Base-by-base conservation (phyloP, 306 rosid species). In the Coriaria nepalensis region DNA sequence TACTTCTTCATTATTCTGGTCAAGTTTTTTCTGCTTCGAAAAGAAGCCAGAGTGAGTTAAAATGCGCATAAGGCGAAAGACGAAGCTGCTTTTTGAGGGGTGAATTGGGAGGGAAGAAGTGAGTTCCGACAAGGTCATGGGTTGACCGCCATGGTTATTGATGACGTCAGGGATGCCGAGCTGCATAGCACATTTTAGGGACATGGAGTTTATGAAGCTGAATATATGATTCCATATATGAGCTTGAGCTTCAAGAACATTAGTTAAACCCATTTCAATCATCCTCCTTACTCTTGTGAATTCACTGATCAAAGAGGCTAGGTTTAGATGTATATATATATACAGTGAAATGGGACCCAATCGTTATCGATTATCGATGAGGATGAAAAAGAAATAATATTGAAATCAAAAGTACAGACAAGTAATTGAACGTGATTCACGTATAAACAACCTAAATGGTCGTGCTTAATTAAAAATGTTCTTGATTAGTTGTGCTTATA, bases 151-250 rank as follows among this genome's bases (percentile, higher is more conserved):
- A 39, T 73, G 49, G 9, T 45, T 67, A 36, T 72, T 57, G 66
- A 68, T 47, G 63, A 8, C 37, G 34, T 67, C 73, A 10, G 73
- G 67, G 7, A 67, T 67, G 0, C 59, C 63, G 5, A 78, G 43
- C 20, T 78, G 70, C 51, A 67, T 47, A 34, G 81, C 81, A 55
- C 74, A 75, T 63, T 63, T 75, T 41, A 70, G 73, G 37, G 72
- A 67, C 78, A 73, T 61, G 12, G 64, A 66, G 10, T 73, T 73
- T 40, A 63, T 63, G 51, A 73, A 69, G 36, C 45, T 47, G 14
- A 66, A 73, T 5, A 61, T 49, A 41, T 69, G 67, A 9, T 69
- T 67, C 63, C 68, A 73, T 34, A 72, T 57, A 32, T 69, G 72
- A 32, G 56, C 39, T 66, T 73, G 74, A 49, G 77, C 67, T 45